phyloP scores from a whole-genome alignment of 2,329 filamentous ascomycete species.

The Clonostachys chloroleuca region DNA sequence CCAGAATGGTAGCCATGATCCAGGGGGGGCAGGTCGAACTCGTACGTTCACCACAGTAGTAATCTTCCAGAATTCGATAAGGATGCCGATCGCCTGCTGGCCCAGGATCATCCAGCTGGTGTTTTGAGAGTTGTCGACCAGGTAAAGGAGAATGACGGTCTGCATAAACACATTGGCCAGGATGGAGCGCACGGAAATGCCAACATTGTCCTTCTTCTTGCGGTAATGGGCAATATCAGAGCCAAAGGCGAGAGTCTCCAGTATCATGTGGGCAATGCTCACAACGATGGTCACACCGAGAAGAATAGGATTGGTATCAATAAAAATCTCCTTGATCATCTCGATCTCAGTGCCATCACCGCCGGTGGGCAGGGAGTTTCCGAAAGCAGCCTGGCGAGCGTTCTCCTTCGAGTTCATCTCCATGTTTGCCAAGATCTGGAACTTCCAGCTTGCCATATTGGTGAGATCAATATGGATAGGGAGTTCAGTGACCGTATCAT shows the following conservation, averaged over 20 bases:
- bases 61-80: constrained; percentile 82
- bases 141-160: constrained; percentile 88
- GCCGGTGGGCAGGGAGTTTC: constrained; percentile 65
- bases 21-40: constrained; percentile 62
- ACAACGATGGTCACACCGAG: constrained; percentile 81
- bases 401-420: constrained; percentile 86
- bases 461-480: constrained; percentile 80
- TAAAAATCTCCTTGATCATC: constrained; percentile 91
- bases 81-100: constrained; percentile 77
- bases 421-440: constrained; percentile 76
- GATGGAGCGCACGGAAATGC: constrained; percentile 93
- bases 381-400: constrained; percentile 71
- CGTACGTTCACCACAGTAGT: constrained; percentile 92
- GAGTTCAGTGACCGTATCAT: constrained; percentile 79
- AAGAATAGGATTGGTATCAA: constrained; percentile 91
- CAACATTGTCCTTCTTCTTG: constrained; percentile 99
- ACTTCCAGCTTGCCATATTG: constrained; percentile 86
- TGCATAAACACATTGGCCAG: constrained; percentile 99
- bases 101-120: constrained; percentile 99
- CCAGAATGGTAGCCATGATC: constrained; percentile 71
- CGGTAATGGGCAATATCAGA: constrained; percentile 97
- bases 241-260: constrained; percentile 95
- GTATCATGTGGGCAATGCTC: constrained; percentile 85
- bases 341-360: constrained; percentile 93
- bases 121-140: constrained; percentile 95